Percentiles rank a stretch among this genome's conserved stretches.
These are phyloP conservation scores for Cyberlindnera samutprakarnensis DNA, from an alignment of 805 yeast genomes.

Conservation along the genomic window DNA sequence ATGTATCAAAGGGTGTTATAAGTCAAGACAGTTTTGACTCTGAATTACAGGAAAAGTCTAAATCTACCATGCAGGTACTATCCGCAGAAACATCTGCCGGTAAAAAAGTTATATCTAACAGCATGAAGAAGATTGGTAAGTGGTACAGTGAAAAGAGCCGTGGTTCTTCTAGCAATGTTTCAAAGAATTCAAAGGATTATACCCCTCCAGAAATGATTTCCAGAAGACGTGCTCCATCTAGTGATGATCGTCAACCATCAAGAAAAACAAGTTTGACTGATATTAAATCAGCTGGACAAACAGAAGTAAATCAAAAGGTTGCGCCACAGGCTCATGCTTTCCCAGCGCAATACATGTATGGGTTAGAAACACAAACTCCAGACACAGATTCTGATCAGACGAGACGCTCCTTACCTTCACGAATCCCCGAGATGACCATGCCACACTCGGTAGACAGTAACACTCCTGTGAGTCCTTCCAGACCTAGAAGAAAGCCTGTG, in stretches of 20 bases:
- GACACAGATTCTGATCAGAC: conserved; percentile 7
- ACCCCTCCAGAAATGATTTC: conserved; percentile 63
- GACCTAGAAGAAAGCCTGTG: conserved; percentile 18
- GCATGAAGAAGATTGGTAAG: conserved; percentile 54
- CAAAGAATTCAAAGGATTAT: conserved; percentile 5
- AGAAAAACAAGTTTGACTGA: conserved; percentile 9
- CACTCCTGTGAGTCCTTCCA: conserved; percentile 1
- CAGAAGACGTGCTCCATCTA: conserved; percentile 34
- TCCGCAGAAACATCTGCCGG: conserved; percentile 24
- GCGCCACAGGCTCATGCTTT: conserved; percentile 24
- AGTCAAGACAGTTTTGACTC: conserved; percentile 10
- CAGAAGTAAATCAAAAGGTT: conserved; percentile 3
- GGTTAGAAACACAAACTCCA: conserved; percentile 10
- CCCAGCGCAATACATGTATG: conserved; percentile 20
- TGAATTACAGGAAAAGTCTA: conserved; percentile 3
- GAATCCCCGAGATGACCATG: conserved; percentile 17
- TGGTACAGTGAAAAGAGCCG: conserved; percentile 55
- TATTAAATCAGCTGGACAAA: conserved; percentile 5
- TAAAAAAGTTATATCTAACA: conserved; percentile 32
- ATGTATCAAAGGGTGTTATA: conserved; percentile 10
- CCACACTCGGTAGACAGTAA: conserved; percentile 11
- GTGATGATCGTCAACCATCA: background rate
- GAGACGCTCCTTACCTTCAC: conserved; percentile 15
- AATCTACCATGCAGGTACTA: conserved; percentile 17
- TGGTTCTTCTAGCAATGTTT: conserved; percentile 2